Conservation (phyloP, 1,139 yeast genomes). For the Sugiyamaella japonica region DNA sequence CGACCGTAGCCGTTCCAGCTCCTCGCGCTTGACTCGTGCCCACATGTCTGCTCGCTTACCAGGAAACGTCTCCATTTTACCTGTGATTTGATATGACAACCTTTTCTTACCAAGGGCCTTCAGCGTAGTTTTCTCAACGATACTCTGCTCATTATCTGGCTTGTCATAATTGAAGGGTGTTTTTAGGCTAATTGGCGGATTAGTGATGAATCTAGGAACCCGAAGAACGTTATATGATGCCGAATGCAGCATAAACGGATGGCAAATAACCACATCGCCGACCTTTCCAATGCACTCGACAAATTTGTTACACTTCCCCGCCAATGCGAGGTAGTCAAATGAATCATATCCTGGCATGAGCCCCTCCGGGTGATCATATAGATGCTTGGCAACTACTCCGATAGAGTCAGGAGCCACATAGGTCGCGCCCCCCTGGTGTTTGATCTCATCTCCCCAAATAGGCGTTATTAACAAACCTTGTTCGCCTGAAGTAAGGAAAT, state of each 20-base stretch:
- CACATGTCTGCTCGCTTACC: constrained; percentile 15
- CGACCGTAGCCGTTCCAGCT: background rate
- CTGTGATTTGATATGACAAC: constrained; percentile 9
- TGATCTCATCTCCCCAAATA: constrained; percentile 20
- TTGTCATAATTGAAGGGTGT: constrained; percentile 15
- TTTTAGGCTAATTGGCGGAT: constrained; percentile 16
- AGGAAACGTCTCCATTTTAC: constrained; percentile 8
- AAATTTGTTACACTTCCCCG: constrained; percentile 17
- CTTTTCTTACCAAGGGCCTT: constrained; percentile 12
- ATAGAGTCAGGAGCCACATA: constrained; percentile 21
- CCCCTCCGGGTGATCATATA: constrained; percentile 19
- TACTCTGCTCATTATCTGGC: constrained; percentile 12
- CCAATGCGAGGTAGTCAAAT: constrained; percentile 16
- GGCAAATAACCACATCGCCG: constrained; percentile 19
- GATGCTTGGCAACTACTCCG: constrained; percentile 15
- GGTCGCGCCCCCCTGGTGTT: constrained; percentile 19
- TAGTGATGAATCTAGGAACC: constrained; percentile 20
- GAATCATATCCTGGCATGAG: constrained; percentile 15
- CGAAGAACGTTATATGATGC: constrained; percentile 18
- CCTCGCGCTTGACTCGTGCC: constrained; percentile 12
- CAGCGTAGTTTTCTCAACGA: constrained; percentile 18
- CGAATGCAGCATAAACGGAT: constrained; percentile 21
- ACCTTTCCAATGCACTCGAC: constrained; percentile 19
- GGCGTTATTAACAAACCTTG: constrained; percentile 20
- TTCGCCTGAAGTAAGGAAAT: constrained; percentile 19